phyloP scores from a whole-genome alignment of 1,139 yeast genomes.

The Sugiyamaella neomexicana region DNA sequence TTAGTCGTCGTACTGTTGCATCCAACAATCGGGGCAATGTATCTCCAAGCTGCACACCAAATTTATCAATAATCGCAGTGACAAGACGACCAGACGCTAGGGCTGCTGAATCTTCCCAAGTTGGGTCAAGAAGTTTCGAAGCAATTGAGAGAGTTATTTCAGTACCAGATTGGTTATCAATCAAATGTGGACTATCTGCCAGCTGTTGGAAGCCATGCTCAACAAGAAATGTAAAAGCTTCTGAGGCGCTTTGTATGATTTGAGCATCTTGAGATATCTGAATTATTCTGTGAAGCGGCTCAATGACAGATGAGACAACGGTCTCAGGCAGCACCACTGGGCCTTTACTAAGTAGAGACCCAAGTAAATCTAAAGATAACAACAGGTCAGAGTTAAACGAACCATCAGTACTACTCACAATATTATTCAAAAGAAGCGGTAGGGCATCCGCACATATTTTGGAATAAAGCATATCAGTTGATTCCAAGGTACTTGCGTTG shows the following conservation, averaged over 20 bases:
- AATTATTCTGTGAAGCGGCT: slow-evolving; percentile 54
- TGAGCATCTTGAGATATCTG: slow-evolving; percentile 69
- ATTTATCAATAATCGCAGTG: slow-evolving; percentile 57
- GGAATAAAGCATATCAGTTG: slow-evolving; percentile 35
- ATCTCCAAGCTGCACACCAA: slow-evolving; percentile 51
- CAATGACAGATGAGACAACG: slow-evolving; percentile 53
- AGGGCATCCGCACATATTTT: slow-evolving; percentile 52
- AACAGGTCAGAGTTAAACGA: slow-evolving; percentile 53
- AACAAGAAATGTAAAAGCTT: slow-evolving; percentile 64
- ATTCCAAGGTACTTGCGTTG: slow-evolving; percentile 46
- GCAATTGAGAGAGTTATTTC: slow-evolving; percentile 59
- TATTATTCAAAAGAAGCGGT: slow-evolving; percentile 33
- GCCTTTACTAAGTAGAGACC: slow-evolving; percentile 54
- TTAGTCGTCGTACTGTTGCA: slow-evolving; percentile 69
- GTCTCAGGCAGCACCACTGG: slow-evolving; percentile 50
- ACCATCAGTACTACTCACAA: slow-evolving; percentile 36
- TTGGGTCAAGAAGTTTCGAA: slow-evolving; percentile 69
- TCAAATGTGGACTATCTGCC: slow-evolving; percentile 45
- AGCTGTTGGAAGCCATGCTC: slow-evolving; percentile 49
- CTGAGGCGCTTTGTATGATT: slow-evolving; percentile 74
- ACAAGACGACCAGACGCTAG: slow-evolving; percentile 52
- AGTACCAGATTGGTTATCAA: slow-evolving; percentile 52
- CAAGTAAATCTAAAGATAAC: slow-evolving; percentile 65
- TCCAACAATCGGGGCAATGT: slow-evolving; percentile 61
- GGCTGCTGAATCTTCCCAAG: slow-evolving; percentile 76